Conservation (phyloP, 345 rosid species). For the Jatropha curcas region DNA sequence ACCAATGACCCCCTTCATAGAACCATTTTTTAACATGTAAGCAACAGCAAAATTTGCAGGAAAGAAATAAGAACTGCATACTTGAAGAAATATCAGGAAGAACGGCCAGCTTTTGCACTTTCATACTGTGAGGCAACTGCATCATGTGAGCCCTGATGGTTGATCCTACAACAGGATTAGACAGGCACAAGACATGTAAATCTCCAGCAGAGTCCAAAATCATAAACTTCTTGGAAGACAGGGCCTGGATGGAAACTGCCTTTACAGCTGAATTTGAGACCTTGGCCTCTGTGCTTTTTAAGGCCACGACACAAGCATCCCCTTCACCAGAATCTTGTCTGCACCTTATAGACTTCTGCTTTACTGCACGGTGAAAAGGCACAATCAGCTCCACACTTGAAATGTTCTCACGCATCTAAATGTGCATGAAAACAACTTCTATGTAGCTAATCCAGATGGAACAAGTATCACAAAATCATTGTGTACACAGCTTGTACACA, state of each 20-base stretch:
- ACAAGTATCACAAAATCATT: neutral
- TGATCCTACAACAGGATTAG: constrained; percentile 37
- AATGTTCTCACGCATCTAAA: neutral
- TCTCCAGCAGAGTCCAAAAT: constrained; percentile 64
- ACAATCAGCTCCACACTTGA: constrained; percentile 20
- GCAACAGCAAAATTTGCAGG: constrained; percentile 4
- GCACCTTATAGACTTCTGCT: constrained; percentile 47
- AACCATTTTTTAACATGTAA: constrained; percentile 6
- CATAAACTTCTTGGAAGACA: constrained; percentile 55
- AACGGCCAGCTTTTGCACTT: constrained; percentile 68
- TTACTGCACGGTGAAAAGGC: constrained; percentile 49
- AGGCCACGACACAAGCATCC: constrained; percentile 46
- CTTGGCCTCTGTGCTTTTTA: constrained; percentile 37
- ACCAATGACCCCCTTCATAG: neutral
- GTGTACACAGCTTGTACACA: neutral
- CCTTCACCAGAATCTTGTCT: constrained; percentile 47
- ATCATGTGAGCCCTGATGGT: constrained; percentile 44
- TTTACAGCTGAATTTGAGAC: constrained; percentile 39
- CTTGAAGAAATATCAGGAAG: constrained; percentile 61
- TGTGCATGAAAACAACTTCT: neutral
- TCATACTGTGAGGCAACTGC: constrained; percentile 55
- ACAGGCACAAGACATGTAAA: constrained; percentile 52
- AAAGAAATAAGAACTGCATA: constrained; percentile 37
- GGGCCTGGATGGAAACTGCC: constrained; percentile 57
- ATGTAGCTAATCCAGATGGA: constrained; percentile 7